Conservation (phyloP, 495 filamentous ascomycete genomes). For the Aspergillus sclerotiicarbonarius region DNA sequence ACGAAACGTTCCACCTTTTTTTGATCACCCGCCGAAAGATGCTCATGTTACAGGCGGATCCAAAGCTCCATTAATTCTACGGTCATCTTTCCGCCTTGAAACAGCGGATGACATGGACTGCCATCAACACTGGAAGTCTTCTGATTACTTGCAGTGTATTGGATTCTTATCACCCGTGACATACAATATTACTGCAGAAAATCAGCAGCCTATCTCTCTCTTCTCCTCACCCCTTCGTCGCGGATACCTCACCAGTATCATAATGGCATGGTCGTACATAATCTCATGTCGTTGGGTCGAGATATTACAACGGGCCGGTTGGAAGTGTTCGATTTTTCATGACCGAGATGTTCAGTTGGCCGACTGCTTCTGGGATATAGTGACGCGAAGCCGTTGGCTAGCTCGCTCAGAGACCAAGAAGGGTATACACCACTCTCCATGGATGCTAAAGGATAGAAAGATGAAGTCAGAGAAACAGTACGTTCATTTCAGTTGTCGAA, state of each 20-base stretch:
- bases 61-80: not conserved
- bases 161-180: conserved; percentile 4
- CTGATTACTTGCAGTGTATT: conserved; percentile 17
- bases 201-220: not conserved
- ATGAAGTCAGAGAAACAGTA: not conserved
- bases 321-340: conserved; percentile 12
- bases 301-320: conserved; percentile 16
- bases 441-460: conserved; percentile 12
- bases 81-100: conserved; percentile 8
- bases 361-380: conserved; percentile 13
- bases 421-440: conserved; percentile 14
- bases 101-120: conserved; percentile 14
- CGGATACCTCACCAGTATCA: conserved; percentile 18
- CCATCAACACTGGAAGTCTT: conserved; percentile 13
- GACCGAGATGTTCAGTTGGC: conserved; percentile 1
- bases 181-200: conserved; percentile 3
- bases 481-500: not conserved
- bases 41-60: not conserved
- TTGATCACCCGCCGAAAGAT: conserved; percentile 8
- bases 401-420: not conserved
- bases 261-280: conserved; percentile 23
- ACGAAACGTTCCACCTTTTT: not conserved
- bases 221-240: not conserved
- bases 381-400: conserved; percentile 14
- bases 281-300: conserved; percentile 25